A percentile compares a stretch with the other conserved stretches of the same genome.
phyloP scores from a whole-genome alignment of 2,329 filamentous ascomycete genomes.

The Taxawa tesnikishii region DNA sequence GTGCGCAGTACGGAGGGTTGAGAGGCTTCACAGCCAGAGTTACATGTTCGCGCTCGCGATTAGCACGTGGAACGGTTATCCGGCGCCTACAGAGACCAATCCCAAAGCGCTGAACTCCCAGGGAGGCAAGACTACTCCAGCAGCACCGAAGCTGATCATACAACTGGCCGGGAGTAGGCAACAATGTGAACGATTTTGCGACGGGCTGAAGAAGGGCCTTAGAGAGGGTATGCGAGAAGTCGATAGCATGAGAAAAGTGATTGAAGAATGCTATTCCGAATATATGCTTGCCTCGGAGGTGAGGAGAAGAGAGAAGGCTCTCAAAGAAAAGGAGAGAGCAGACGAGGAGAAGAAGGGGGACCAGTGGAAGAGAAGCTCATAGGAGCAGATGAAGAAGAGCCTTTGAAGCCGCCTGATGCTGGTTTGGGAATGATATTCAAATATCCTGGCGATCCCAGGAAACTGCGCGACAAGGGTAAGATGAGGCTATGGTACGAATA shows the following conservation, averaged over 20 bases:
- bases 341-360: slow-evolving; percentile 30
- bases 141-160: slow-evolving; percentile 80
- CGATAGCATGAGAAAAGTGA: slow-evolving; percentile 67
- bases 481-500: slow-evolving; percentile 98
- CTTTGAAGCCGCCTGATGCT: slow-evolving; percentile 61
- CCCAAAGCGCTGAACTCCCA: slow-evolving; percentile 32
- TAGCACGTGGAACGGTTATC: slow-evolving; percentile 75
- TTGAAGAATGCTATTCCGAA: slow-evolving; percentile 82
- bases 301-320: slow-evolving; percentile 20
- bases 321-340: slow-evolving; percentile 18
- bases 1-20: slow-evolving; percentile 81
- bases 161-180: slow-evolving; percentile 81
- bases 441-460: slow-evolving; percentile 90
- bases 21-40: slow-evolving; percentile 83
- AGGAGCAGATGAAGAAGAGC: slow-evolving; percentile 14
- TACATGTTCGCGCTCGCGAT: slow-evolving; percentile 88
- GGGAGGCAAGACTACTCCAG: slow-evolving; percentile 31
- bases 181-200: slow-evolving; percentile 89
- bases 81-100: slow-evolving; percentile 39
- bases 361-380: slow-evolving; percentile 35
- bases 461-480: slow-evolving; percentile 87
- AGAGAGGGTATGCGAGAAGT: slow-evolving; percentile 80
- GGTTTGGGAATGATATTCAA: slow-evolving; percentile 85
- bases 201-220: slow-evolving; percentile 82
- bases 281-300: slow-evolving; percentile 49